Percentiles rank a stretch among this genome's conserved stretches.
phyloP scores from a whole-genome alignment of 2,329 filamentous ascomycete species.

The Diaporthe eres region DNA sequence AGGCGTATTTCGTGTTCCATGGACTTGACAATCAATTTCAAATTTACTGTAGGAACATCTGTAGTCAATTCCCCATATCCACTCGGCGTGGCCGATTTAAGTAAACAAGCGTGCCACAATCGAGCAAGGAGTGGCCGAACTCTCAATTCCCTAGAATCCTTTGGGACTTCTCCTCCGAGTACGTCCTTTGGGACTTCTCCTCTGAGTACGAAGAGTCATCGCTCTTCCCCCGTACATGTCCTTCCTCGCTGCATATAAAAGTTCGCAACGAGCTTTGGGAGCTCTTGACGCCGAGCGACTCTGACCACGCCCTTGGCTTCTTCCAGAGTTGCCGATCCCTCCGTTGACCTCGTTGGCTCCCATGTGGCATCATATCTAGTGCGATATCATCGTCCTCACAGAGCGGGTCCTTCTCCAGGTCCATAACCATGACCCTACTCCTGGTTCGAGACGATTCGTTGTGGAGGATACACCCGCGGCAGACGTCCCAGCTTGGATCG shows the following conservation, averaged over 20 bases:
- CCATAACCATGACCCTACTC: background rate
- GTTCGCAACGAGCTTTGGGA: conserved; percentile 1
- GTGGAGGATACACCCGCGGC: conserved; percentile 17
- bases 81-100: background rate
- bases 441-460: background rate
- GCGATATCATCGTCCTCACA: conserved; percentile 22
- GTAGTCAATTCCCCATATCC: too few species aligned
- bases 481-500: conserved; percentile 29
- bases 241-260: conserved; percentile 4
- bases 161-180: background rate
- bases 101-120: background rate
- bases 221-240: background rate
- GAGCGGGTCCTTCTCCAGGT: conserved; percentile 34
- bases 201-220: background rate
- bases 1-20: too few species aligned
- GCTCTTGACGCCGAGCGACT: background rate
- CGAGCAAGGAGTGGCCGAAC: too few species aligned
- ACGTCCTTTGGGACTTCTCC: background rate
- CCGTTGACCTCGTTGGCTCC: background rate
- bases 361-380: background rate
- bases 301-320: background rate
- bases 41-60: too few species aligned
- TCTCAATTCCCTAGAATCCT: background rate
- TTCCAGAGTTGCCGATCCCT: background rate
- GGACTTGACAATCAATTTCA: too few species aligned